These are phyloP conservation scores for Xerocomus brunneocitrinus DNA, from an alignment of 768 basidiomycete genomes.

Conservation along the genomic window DNA sequence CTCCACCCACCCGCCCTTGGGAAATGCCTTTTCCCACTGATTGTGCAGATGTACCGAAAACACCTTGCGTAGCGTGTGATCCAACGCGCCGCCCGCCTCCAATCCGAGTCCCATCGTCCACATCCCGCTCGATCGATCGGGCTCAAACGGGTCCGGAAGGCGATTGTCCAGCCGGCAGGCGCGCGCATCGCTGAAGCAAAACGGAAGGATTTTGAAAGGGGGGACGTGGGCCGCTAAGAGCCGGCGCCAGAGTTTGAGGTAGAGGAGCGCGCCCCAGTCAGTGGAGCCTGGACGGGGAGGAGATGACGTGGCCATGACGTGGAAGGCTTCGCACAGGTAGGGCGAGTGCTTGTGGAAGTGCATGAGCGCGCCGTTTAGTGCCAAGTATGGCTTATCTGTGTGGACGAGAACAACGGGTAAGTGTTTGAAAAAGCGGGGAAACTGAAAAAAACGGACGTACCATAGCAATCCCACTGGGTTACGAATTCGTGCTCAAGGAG, in stretches of 20 bases:
- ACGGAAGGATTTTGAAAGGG: constrained; percentile 91
- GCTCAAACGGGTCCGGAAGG: constrained; percentile 84
- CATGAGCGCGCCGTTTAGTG: constrained; percentile 93
- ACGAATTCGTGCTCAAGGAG: constrained; percentile 93
- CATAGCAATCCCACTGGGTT: constrained; percentile 98
- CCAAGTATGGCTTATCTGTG: constrained; percentile 68
- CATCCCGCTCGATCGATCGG: constrained; percentile 46
- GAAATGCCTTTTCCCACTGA: constrained; percentile 90
- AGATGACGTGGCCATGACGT: constrained; percentile 74
- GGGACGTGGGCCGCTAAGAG: constrained; percentile 66
- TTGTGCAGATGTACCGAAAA: constrained; percentile 94
- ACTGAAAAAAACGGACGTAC: constrained; percentile 38
- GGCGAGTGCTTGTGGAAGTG: constrained; percentile 88
- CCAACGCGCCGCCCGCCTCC: constrained; percentile 59
- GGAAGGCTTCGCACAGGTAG: constrained; percentile 95
- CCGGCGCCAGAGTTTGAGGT: constrained; percentile 86
- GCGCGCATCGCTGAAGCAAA: constrained; percentile 90
- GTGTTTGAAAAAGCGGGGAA: not conserved
- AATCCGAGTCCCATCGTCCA: constrained; percentile 68
- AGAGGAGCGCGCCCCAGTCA: constrained; percentile 92
- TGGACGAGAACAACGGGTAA: not conserved
- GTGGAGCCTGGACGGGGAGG: constrained; percentile 76
- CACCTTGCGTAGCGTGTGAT: constrained; percentile 58
- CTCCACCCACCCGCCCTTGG: constrained; percentile 82
- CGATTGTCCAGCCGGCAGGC: constrained; percentile 91